These are phyloP conservation scores for Skeletonema tropicum DNA, from an alignment of 108 stramenopile genomes.

Conservation along the genomic window DNA sequence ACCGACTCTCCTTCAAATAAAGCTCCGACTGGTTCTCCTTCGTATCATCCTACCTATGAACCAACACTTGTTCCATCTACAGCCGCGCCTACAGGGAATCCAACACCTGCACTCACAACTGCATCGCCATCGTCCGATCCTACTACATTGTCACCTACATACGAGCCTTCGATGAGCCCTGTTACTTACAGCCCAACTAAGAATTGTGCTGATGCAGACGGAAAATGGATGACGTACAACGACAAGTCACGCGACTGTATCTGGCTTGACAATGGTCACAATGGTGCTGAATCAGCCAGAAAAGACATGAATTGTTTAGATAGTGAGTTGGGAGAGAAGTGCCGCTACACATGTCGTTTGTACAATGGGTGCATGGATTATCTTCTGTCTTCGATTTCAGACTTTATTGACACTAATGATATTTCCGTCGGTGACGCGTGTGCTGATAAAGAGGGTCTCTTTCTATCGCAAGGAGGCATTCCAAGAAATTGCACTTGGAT, in stretches of 20 bases:
- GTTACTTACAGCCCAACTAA: conserved; percentile 27
- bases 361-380: conserved; percentile 49
- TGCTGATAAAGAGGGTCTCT: conserved; percentile 32
- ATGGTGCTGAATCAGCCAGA: conserved; percentile 43
- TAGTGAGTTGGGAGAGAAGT: conserved; percentile 36
- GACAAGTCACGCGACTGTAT: conserved; percentile 34
- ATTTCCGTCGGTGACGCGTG: conserved; percentile 33
- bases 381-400: conserved; percentile 19
- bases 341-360: conserved; percentile 43
- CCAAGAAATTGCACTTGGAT: conserved; percentile 41
- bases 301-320: conserved; percentile 43
- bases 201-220: conserved; percentile 30
- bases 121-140: not conserved
- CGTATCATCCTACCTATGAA: conserved; percentile 2
- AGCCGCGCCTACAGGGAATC: not conserved
- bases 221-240: conserved; percentile 38
- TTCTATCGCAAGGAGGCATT: conserved; percentile 24
- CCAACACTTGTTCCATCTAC: not conserved
- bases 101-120: not conserved
- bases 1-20: not conserved
- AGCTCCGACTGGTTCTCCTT: conserved; percentile 5
- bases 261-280: conserved; percentile 49
- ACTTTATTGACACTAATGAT: conserved; percentile 16
- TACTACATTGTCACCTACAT: not conserved
- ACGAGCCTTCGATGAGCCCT: not conserved